Evolutionary conservation across 1,139 yeast genomes (phyloP).

Genomic region (Pichia sp.): DNA sequence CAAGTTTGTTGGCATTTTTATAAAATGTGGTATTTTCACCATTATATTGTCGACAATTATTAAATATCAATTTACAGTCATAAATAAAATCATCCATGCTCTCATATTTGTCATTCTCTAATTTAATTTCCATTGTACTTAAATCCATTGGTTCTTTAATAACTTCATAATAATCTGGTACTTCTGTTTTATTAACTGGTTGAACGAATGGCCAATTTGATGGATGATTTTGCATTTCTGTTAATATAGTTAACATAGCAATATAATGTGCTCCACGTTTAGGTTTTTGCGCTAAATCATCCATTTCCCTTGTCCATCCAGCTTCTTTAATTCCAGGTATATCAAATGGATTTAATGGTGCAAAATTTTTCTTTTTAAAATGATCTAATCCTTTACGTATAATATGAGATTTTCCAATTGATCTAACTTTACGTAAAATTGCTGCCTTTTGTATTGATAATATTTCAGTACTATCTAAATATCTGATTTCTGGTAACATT

Average conservation of each 20-base stretch:
- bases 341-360: conserved; percentile 55
- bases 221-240: conserved; percentile 89
- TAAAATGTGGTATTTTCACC: conserved; percentile 86
- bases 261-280: conserved; percentile 94
- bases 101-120: conserved; percentile 88
- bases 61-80: conserved; percentile 80
- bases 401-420: conserved; percentile 71
- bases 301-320: conserved; percentile 99
- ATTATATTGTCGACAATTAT: conserved; percentile 85
- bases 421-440: conserved; percentile 73
- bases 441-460: conserved; percentile 87
- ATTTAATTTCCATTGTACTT: conserved; percentile 88
- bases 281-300: conserved; percentile 90
- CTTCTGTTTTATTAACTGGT: conserved; percentile 91
- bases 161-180: conserved; percentile 92
- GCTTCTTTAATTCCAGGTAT: conserved; percentile 88
- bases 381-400: conserved; percentile 76
- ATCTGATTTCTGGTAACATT: conserved; percentile 83
- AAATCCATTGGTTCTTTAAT: conserved; percentile 99
- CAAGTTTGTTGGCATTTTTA: conserved; percentile 87
- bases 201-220: conserved; percentile 98
- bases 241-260: conserved; percentile 79
- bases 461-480: conserved; percentile 83
- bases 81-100: conserved; percentile 87
- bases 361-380: conserved; percentile 50